phyloP scores from a whole-genome alignment of 495 filamentous ascomycete genomes.

The Penicillium coprophilum region DNA sequence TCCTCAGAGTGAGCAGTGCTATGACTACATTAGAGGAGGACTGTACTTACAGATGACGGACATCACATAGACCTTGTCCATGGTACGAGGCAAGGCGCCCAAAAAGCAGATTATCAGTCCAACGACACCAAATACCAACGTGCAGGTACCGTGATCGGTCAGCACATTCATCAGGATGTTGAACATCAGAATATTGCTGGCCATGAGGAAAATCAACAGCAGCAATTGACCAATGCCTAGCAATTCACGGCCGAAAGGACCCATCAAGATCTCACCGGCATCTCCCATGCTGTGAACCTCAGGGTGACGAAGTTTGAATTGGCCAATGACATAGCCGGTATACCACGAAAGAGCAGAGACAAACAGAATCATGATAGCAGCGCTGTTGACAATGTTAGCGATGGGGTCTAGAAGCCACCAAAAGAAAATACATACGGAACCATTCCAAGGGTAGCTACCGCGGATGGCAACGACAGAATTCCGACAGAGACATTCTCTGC shows the following conservation, averaged over 20 bases:
- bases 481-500: conserved; percentile 68
- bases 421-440: conserved; percentile 37
- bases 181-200: conserved; percentile 68
- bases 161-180: conserved; percentile 64
- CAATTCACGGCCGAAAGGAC: conserved; percentile 61
- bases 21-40: background rate
- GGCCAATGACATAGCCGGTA: conserved; percentile 38
- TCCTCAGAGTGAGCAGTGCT: background rate
- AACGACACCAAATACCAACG: conserved; percentile 63
- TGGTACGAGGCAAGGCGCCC: conserved; percentile 62
- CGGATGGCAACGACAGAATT: conserved; percentile 61
- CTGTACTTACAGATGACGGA: conserved; percentile 54
- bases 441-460: conserved; percentile 64
- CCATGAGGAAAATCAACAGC: conserved; percentile 71
- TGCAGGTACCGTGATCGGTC: conserved; percentile 63
- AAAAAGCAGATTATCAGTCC: conserved; percentile 63
- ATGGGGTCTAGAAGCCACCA: background rate
- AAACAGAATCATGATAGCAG: conserved; percentile 55
- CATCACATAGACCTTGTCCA: conserved; percentile 56
- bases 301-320: conserved; percentile 37
- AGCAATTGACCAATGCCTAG: conserved; percentile 60
- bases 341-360: conserved; percentile 65
- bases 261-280: conserved; percentile 65
- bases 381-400: conserved; percentile 19
- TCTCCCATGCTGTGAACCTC: conserved; percentile 70